Percentiles rank a stretch among this genome's conserved stretches.
Conservation (phyloP, 2,329 filamentous ascomycete genomes). For the Aspergillus glaucus region DNA sequence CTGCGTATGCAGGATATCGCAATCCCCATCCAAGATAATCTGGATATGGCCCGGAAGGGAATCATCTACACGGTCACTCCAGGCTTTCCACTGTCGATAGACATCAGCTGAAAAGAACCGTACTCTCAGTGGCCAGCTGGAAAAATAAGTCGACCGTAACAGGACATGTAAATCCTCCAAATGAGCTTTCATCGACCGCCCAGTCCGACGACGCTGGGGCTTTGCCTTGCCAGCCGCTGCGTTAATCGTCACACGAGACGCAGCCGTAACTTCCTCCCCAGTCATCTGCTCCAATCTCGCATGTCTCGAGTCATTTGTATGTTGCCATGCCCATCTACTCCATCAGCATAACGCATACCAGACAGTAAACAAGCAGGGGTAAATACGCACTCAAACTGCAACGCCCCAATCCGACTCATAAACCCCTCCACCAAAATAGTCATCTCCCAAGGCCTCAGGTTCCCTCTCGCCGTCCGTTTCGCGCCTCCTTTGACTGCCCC, state of each 20-base stretch:
- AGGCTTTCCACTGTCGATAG: slow-evolving; percentile 60
- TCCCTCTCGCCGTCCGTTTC: slow-evolving; percentile 61
- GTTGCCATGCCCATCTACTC: slow-evolving; percentile 80
- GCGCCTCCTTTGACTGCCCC: slow-evolving; percentile 77
- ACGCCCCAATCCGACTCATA: slow-evolving; percentile 73
- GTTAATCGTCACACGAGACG: slow-evolving; percentile 25
- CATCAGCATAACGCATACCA: slow-evolving; percentile 1
- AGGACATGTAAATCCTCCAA: slow-evolving; percentile 77
- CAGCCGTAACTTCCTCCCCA: slow-evolving; percentile 17
- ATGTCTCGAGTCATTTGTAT: slow-evolving; percentile 73
- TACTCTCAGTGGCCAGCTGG: slow-evolving; percentile 72
- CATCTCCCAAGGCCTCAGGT: slow-evolving; percentile 85
- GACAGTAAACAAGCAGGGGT: background rate
- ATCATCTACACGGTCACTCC: slow-evolving; percentile 47
- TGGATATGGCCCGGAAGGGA: slow-evolving; percentile 44
- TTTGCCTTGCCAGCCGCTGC: slow-evolving; percentile 38
- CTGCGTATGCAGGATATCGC: slow-evolving; percentile 5
- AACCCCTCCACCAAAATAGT: slow-evolving; percentile 80
- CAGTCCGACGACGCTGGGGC: slow-evolving; percentile 40
- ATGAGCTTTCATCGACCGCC: slow-evolving; percentile 58
- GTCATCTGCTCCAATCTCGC: slow-evolving; percentile 51
- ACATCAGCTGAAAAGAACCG: slow-evolving; percentile 72
- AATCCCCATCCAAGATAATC: slow-evolving; percentile 49
- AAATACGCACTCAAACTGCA: slow-evolving; percentile 79
- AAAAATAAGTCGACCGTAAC: slow-evolving; percentile 71